Conservation (phyloP, 768 basidiomycete genomes). For the Termitomyces heimii region DNA sequence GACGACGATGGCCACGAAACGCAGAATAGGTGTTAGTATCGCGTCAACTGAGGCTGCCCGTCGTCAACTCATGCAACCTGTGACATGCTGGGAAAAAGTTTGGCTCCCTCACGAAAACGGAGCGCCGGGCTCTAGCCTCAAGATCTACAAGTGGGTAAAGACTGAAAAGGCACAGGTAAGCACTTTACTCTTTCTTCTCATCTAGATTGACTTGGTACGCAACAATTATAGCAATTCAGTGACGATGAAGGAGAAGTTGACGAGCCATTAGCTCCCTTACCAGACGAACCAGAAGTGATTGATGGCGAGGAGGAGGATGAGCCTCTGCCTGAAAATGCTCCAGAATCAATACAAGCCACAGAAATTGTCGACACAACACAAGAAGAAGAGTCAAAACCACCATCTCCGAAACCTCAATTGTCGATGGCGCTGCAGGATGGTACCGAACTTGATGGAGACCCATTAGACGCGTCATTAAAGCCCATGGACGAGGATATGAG, state of each 20-base stretch:
- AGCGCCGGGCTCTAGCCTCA: slow-evolving; percentile 51
- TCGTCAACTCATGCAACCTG: slow-evolving; percentile 84
- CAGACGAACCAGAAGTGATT: slow-evolving; percentile 68
- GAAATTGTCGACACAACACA: slow-evolving; percentile 24
- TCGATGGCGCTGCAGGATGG: slow-evolving; percentile 42
- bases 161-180: slow-evolving; percentile 71
- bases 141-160: slow-evolving; percentile 73
- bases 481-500: slow-evolving; percentile 43
- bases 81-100: slow-evolving; percentile 80
- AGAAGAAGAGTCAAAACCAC: slow-evolving; percentile 56
- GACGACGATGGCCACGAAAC: slow-evolving; percentile 56
- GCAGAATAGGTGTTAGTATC: slow-evolving; percentile 71
- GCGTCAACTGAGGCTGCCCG: slow-evolving; percentile 78
- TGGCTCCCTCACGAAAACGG: slow-evolving; percentile 60
- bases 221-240: slow-evolving; percentile 64
- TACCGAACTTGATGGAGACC: slow-evolving; percentile 38
- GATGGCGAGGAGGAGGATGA: slow-evolving; percentile 79
- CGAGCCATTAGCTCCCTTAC: slow-evolving; percentile 76
- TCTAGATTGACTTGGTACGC: background rate
- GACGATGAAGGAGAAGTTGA: slow-evolving; percentile 79
- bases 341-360: slow-evolving; percentile 27
- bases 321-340: slow-evolving; percentile 29
- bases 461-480: slow-evolving; percentile 52
- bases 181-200: background rate
- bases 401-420: slow-evolving; percentile 65